These are phyloP conservation scores for Furcasterigmium furcatum DNA, from an alignment of 2,329 filamentous ascomycete species.

Conservation along the genomic window DNA sequence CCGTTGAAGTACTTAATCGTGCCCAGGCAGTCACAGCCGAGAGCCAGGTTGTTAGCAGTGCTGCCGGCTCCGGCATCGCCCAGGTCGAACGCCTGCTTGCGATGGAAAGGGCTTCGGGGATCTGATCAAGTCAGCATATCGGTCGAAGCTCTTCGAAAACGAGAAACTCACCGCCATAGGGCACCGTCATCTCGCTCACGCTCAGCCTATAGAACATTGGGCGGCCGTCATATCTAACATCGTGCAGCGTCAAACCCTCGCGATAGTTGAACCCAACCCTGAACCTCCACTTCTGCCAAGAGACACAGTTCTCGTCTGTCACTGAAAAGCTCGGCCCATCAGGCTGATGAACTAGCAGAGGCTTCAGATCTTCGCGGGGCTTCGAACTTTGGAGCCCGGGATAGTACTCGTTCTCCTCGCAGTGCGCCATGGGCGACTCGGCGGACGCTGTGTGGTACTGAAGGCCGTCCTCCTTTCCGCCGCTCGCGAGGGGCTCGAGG, in stretches of 20 bases:
- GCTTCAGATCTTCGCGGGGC: constrained; percentile 57
- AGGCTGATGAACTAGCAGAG: constrained; percentile 58
- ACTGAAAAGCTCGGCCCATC: constrained; percentile 58
- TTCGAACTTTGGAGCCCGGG: too few relatives aligned
- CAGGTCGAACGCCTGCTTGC: too few relatives aligned
- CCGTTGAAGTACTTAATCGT: constrained; percentile 11
- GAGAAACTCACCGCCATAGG: background rate
- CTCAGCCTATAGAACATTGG: constrained; percentile 54
- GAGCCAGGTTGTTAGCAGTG: too few relatives aligned
- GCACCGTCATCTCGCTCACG: constrained; percentile 49
- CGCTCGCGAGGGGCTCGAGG: constrained; percentile 28
- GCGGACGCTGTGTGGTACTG: too few relatives aligned
- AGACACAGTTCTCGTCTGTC: constrained; percentile 25
- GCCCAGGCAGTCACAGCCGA: too few relatives aligned
- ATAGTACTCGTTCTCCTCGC: too few relatives aligned
- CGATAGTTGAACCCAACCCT: constrained; percentile 56
- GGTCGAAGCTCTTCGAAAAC: background rate
- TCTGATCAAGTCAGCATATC: constrained; percentile 11
- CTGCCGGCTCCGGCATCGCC: too few relatives aligned
- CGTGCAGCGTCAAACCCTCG: constrained; percentile 57
- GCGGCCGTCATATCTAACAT: constrained; percentile 54
- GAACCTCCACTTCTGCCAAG: constrained; percentile 57
- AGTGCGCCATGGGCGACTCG: too few relatives aligned
- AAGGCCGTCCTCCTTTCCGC: constrained; percentile 20
- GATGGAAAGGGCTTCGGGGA: constrained; percentile 11